Evolutionary conservation across 257 asterid genomes (phyloP).

Genomic region (Fraxinus quadrangulata): DNA sequence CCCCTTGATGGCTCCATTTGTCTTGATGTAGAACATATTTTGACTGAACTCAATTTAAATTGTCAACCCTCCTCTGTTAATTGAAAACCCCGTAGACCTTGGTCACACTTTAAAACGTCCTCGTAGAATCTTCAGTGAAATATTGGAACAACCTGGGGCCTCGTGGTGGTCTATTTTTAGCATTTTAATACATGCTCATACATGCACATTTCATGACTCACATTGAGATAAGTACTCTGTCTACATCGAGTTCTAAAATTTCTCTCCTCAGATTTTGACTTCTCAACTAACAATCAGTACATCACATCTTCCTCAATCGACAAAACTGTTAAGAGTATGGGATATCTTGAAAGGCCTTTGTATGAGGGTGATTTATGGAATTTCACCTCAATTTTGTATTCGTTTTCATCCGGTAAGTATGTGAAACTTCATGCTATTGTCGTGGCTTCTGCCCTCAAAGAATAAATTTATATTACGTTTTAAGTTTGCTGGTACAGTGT

Average conservation of each 20-base stretch:
- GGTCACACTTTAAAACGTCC: neutral
- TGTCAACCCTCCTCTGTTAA: neutral
- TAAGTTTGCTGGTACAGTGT: constrained; percentile 4
- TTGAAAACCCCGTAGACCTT: neutral
- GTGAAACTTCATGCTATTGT: constrained; percentile 12
- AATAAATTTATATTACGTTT: neutral
- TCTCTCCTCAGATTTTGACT: constrained; percentile 80
- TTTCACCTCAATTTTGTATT: constrained; percentile 81
- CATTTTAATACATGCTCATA: neutral
- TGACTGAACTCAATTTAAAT: neutral
- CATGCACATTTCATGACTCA: neutral
- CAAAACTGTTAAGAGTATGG: constrained; percentile 94
- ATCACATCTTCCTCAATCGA: constrained; percentile 89
- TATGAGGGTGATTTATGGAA: constrained; percentile 91
- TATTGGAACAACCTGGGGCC: neutral
- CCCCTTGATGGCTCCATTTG: constrained; percentile 9
- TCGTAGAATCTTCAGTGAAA: neutral
- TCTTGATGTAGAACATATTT: neutral
- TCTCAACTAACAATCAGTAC: constrained; percentile 91
- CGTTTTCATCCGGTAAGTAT: constrained; percentile 96
- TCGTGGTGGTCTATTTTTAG: neutral
- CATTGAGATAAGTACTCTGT: neutral
- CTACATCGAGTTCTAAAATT: constrained; percentile 23
- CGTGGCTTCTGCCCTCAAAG: constrained; percentile 2
- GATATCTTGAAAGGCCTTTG: constrained; percentile 87